Percentiles rank a stretch among this genome's conserved stretches.
phyloP scores from a whole-genome alignment of 805 yeast species.

The Kregervanrija delftensis region DNA sequence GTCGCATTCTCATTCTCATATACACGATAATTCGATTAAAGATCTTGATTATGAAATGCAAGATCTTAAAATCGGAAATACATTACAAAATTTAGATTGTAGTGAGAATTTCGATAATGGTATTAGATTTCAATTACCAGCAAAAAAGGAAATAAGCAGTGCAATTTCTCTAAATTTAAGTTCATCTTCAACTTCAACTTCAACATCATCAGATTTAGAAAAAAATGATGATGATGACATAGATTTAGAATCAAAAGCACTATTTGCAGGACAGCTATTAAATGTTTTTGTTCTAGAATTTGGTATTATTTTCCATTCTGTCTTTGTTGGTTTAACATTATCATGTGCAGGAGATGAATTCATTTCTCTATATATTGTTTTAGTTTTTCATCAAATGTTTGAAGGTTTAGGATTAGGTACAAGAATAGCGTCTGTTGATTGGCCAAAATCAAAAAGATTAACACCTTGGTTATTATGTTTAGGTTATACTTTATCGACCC shows the following conservation, averaged over 20 bases:
- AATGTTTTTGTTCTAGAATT: constrained; percentile 60
- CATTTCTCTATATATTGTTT: constrained; percentile 60
- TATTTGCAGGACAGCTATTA: constrained; percentile 49
- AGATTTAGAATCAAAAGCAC: constrained; percentile 12
- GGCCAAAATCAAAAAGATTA: constrained; percentile 35
- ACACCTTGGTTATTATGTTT: constrained; percentile 56
- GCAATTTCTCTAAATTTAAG: too few relatives aligned
- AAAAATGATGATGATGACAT: not conserved
- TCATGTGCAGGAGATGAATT: constrained; percentile 78
- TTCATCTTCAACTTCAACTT: not conserved
- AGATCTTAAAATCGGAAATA: too few relatives aligned
- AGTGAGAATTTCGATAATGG: too few relatives aligned
- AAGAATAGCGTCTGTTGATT: constrained; percentile 52
- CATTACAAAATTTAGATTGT: too few relatives aligned
- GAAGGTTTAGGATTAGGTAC: constrained; percentile 86
- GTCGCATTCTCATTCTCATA: too few relatives aligned
- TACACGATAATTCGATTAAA: too few relatives aligned
- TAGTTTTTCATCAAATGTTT: constrained; percentile 70
- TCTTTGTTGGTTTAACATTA: constrained; percentile 71
- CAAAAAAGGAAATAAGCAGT: too few relatives aligned
- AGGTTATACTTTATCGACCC: constrained; percentile 54
- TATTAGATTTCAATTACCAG: too few relatives aligned
- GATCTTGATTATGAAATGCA: too few relatives aligned
- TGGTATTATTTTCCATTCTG: constrained; percentile 78
- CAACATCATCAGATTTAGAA: not conserved